Evolutionary conservation across 2,329 filamentous ascomycete species (phyloP).

Genomic region (Elsinoe batatas): DNA sequence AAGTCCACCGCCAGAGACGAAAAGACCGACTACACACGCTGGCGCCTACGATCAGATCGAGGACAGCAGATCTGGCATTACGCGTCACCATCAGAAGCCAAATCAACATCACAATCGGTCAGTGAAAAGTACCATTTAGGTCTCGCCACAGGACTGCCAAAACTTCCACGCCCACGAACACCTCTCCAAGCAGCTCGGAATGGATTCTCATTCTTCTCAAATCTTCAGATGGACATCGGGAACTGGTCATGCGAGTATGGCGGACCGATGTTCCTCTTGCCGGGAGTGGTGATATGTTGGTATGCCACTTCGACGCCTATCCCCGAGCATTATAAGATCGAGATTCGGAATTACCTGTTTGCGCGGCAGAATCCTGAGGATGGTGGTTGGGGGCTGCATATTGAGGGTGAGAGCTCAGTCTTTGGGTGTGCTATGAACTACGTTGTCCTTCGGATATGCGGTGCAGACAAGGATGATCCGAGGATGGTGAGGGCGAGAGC

Average conservation of each 20-base stretch:
- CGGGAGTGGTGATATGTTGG: conserved; percentile 75
- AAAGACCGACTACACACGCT: conserved; percentile 65
- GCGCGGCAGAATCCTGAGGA: conserved; percentile 65
- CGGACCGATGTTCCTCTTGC: conserved; percentile 90
- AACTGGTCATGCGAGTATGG: conserved; percentile 98
- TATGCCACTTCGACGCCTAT: conserved; percentile 85
- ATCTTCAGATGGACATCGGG: conserved; percentile 77
- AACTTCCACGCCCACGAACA: conserved; percentile 58
- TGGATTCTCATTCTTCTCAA: conserved; percentile 77
- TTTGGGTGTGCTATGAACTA: conserved; percentile 92
- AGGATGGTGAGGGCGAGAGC: conserved; percentile 76
- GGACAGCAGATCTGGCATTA: conserved; percentile 95
- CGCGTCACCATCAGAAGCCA: conserved; percentile 59
- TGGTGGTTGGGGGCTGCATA: conserved; percentile 95
- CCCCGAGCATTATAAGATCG: conserved; percentile 65
- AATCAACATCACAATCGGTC: conserved; percentile 72
- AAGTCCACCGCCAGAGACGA: conserved; percentile 13
- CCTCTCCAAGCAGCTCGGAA: conserved; percentile 73
- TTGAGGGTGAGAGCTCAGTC: conserved; percentile 83
- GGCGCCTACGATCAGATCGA: conserved; percentile 73
- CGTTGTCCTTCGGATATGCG: conserved; percentile 66
- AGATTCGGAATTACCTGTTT: conserved; percentile 88
- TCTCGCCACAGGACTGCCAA: conserved; percentile 64
- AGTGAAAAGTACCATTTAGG: conserved; percentile 89
- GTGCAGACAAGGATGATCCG: conserved; percentile 72